Conservation (phyloP, 306 rosid genomes). For the Trifolium subterraneum region DNA sequence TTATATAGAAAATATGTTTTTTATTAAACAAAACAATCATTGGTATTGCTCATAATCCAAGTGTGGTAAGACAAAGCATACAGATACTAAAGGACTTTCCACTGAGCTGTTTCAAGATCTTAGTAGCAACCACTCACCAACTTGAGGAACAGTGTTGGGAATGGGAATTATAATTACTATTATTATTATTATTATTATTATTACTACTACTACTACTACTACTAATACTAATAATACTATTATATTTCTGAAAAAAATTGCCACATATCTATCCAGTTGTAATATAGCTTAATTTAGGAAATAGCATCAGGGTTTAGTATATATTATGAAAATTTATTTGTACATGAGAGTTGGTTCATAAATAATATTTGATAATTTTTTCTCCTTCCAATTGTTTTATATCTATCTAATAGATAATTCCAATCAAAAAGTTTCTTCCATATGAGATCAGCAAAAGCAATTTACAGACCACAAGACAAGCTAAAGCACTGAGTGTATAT, state of each 20-base stretch:
- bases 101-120: background rate
- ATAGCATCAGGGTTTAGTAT: background rate
- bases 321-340: background rate
- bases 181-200: background rate
- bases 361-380: background rate
- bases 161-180: too few species aligned
- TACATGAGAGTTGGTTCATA: background rate
- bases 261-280: background rate
- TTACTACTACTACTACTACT: too few species aligned
- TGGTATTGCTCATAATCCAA: background rate
- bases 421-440: constrained; percentile 6
- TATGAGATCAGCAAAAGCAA: constrained; percentile 2
- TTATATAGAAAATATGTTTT: background rate
- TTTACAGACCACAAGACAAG: constrained; percentile 19
- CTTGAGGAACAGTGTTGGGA: background rate
- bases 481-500: constrained; percentile 14
- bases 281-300: background rate
- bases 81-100: background rate
- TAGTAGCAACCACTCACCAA: background rate
- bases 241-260: background rate
- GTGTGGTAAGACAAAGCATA: background rate
- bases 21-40: background rate
- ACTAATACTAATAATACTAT: too few species aligned
- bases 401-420: constrained; percentile 9
- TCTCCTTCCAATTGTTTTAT: background rate